phyloP scores from a whole-genome alignment of 2,329 filamentous ascomycete genomes.

The Phaeophleospora eucalypticola region DNA sequence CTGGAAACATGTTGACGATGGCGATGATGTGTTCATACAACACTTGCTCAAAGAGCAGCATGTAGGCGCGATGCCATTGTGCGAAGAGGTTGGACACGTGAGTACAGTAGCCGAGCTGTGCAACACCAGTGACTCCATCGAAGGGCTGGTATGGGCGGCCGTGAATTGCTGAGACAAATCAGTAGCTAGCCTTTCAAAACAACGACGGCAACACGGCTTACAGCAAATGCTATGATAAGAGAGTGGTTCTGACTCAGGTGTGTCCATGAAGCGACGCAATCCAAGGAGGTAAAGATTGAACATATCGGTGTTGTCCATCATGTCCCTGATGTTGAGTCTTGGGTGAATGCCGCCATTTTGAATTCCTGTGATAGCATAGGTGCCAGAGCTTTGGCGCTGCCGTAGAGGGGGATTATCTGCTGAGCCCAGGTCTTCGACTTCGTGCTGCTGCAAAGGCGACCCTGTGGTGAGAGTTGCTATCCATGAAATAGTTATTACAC shows the following conservation, averaged over 20 bases:
- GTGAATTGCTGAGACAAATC: slow-evolving; percentile 61
- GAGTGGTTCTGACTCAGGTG: slow-evolving; percentile 58
- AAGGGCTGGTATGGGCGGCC: slow-evolving; percentile 64
- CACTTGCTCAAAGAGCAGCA: slow-evolving; percentile 51
- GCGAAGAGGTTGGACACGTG: slow-evolving; percentile 74
- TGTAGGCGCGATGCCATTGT: slow-evolving; percentile 79
- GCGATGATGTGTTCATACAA: slow-evolving; percentile 39
- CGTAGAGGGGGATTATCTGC: slow-evolving; percentile 1
- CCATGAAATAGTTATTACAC: not conserved
- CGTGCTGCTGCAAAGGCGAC: slow-evolving; percentile 14
- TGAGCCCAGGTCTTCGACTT: slow-evolving; percentile 16
- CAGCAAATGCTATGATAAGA: slow-evolving; percentile 79
- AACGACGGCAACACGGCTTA: too few relatives aligned
- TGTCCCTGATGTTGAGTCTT: slow-evolving; percentile 64
- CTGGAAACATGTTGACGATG: slow-evolving; percentile 41
- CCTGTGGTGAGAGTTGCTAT: not conserved
- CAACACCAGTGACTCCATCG: slow-evolving; percentile 53
- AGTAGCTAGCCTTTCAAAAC: too few relatives aligned
- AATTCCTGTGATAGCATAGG: slow-evolving; percentile 30
- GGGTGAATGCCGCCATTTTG: slow-evolving; percentile 31
- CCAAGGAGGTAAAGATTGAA: slow-evolving; percentile 77
- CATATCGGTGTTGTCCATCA: slow-evolving; percentile 59
- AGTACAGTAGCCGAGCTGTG: slow-evolving; percentile 67
- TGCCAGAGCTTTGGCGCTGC: slow-evolving; percentile 16
- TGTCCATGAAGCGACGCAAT: slow-evolving; percentile 66